Conservation (phyloP, 2,329 filamentous ascomycete genomes). For the Colletotrichum euphorbiae region DNA sequence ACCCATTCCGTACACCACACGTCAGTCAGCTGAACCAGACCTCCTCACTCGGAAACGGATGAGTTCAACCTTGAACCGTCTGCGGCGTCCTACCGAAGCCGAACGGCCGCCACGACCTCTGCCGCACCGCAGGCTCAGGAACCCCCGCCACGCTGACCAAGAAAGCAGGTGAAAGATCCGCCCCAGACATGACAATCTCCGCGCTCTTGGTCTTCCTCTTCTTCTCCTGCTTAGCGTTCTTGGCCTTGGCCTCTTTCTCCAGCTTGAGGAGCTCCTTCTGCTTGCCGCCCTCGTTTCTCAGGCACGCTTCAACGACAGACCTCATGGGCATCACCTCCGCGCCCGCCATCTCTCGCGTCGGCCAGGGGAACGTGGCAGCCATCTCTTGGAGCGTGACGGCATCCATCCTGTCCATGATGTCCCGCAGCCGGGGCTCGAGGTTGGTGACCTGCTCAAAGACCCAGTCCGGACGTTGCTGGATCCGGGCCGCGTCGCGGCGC, state of each 20-base stretch:
- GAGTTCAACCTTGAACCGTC: background rate
- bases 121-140: background rate
- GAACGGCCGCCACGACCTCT: background rate
- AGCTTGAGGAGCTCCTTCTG: background rate
- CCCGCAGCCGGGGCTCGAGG: background rate
- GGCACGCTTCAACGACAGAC: background rate
- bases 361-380: background rate
- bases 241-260: background rate
- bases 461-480: background rate
- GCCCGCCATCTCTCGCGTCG: background rate
- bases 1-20: too few species aligned
- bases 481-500: background rate
- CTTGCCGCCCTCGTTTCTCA: background rate
- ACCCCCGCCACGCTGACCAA: background rate
- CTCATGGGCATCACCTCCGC: background rate
- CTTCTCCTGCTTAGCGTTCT: background rate
- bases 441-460: background rate
- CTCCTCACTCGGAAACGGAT: too few species aligned
- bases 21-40: too few species aligned
- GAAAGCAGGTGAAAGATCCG: background rate
- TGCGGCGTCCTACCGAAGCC: background rate
- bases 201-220: background rate
- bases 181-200: background rate
- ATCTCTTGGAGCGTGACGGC: background rate
- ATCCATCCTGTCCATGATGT: background rate